Evolutionary conservation across 192 early-diverging fungal genomes (phyloP).

Genomic region (Linnemannia elongata): DNA sequence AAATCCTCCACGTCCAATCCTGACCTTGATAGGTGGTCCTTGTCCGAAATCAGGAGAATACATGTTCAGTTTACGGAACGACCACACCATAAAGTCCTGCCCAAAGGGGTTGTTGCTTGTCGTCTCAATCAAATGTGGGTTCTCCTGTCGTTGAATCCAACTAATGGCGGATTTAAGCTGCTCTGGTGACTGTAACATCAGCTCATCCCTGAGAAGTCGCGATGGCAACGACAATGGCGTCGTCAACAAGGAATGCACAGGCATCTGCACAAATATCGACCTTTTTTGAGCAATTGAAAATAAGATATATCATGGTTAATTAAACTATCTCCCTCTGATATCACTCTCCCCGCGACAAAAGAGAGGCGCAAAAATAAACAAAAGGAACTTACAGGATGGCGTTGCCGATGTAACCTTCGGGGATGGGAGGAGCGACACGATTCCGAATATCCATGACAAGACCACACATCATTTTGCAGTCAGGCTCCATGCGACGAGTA

Average conservation of each 20-base stretch:
- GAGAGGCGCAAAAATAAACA: neutral
- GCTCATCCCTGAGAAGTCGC: constrained; percentile 43
- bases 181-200: constrained; percentile 44
- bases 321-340: neutral
- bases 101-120: constrained; percentile 49
- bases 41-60: constrained; percentile 48
- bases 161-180: constrained; percentile 35
- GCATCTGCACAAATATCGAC: constrained; percentile 55
- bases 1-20: constrained; percentile 49
- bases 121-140: constrained; percentile 49
- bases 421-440: constrained; percentile 22
- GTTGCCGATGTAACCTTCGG: constrained; percentile 49
- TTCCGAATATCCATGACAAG: constrained; percentile 53
- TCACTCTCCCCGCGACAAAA: neutral
- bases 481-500: constrained; percentile 48
- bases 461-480: constrained; percentile 55
- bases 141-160: constrained; percentile 49
- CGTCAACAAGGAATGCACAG: constrained; percentile 48
- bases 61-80: constrained; percentile 47
- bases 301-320: neutral
- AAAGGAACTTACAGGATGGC: constrained; percentile 41
- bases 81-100: constrained; percentile 53
- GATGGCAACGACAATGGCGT: constrained; percentile 52
- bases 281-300: constrained; percentile 1
- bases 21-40: constrained; percentile 28